These are phyloP conservation scores for Diphasiastrum complanatum DNA, from an alignment of 83 land plant genomes.

Conservation along the genomic window DNA sequence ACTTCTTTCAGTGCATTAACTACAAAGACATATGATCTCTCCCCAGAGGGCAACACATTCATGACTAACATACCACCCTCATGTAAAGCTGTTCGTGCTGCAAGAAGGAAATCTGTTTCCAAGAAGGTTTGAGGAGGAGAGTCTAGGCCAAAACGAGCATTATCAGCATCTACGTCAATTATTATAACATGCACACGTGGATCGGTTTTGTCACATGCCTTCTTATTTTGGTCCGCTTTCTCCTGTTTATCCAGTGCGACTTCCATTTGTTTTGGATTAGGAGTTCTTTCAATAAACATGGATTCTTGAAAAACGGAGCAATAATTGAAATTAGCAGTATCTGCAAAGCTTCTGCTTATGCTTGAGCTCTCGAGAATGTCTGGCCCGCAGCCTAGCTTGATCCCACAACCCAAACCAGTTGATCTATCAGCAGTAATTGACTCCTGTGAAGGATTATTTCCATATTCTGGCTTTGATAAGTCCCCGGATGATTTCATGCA, in stretches of 20 bases:
- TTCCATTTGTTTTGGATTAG: background rate
- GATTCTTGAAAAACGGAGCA: background rate
- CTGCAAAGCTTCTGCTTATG: background rate
- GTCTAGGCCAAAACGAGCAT: constrained; percentile 20
- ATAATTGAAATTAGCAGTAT: background rate
- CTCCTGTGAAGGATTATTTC: background rate
- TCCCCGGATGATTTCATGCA: background rate
- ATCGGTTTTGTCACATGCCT: background rate
- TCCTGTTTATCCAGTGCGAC: background rate
- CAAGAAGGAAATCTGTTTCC: constrained; percentile 18
- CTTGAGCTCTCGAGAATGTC: too few species aligned
- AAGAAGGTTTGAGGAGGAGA: constrained; percentile 29
- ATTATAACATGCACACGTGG: constrained; percentile 28
- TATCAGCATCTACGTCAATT: constrained; percentile 29
- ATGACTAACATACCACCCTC: constrained; percentile 29
- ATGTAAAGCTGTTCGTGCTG: constrained; percentile 15
- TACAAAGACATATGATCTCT: background rate
- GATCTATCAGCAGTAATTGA: background rate
- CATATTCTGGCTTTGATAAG: background rate
- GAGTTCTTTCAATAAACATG: background rate
- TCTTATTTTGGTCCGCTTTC: background rate
- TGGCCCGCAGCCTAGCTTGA: too few species aligned
- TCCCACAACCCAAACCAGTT: background rate
- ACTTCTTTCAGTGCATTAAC: constrained; percentile 11
- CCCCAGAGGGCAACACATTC: constrained; percentile 28